A percentile compares a stretch with the other conserved stretches of the same genome.
Conservation (phyloP, 2,329 filamentous ascomycete genomes). For the Colletotrichum sp. region DNA sequence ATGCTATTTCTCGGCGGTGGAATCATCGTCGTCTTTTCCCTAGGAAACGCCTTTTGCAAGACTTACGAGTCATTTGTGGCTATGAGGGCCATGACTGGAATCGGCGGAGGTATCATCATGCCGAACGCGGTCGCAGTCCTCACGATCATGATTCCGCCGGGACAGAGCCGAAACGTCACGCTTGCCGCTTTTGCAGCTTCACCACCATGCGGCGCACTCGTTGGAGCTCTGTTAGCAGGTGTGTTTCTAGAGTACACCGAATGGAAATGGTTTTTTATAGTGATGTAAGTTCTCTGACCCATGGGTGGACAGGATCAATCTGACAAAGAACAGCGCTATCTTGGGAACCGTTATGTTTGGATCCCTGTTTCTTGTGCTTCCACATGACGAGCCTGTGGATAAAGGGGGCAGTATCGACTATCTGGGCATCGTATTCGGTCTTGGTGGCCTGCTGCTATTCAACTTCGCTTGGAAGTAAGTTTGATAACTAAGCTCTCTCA, state of each 20-base stretch:
- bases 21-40: not conserved
- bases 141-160: slow-evolving; percentile 50
- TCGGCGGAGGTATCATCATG: slow-evolving; percentile 56
- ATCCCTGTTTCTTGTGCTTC: not conserved
- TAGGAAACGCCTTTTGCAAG: not conserved
- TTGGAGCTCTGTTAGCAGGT: slow-evolving; percentile 44
- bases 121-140: slow-evolving; percentile 58
- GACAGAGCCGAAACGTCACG: slow-evolving; percentile 46
- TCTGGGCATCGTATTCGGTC: slow-evolving; percentile 24
- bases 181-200: slow-evolving; percentile 52
- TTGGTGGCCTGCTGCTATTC: slow-evolving; percentile 47
- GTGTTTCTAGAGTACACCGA: slow-evolving; percentile 17
- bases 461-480: slow-evolving; percentile 57
- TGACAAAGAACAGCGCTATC: not conserved
- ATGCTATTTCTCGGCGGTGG: not conserved
- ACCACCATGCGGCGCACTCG: slow-evolving; percentile 49
- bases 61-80: not conserved
- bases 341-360: not conserved
- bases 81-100: slow-evolving; percentile 7
- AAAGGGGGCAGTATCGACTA: slow-evolving; percentile 27
- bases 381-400: not conserved
- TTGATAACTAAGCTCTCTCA: not conserved
- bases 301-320: not conserved
- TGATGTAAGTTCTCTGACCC: not conserved
- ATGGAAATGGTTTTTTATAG: not conserved